Base-by-base conservation (phyloP, 768 basidiomycete species). In the Leccinellum albellum region DNA sequence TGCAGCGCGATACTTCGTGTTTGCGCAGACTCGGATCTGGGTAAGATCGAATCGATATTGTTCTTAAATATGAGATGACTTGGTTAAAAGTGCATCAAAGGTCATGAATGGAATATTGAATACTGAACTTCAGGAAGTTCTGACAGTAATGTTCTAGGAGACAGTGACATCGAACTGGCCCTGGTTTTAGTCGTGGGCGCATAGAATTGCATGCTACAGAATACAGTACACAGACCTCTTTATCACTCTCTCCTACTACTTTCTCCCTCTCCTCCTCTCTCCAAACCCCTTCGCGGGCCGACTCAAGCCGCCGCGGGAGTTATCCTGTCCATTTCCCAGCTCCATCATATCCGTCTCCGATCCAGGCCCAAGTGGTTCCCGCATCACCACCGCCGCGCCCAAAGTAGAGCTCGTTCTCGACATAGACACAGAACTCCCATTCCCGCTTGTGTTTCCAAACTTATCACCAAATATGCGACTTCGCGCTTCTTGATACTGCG, bases 401-500 rank as follows among this genome's bases (percentile, higher is more conserved):
- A 54, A 35, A 33, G 29, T 32, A 17, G 52, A 40, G 21, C 49
- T 31, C 42, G 56, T 12, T 26, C 48, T 56, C 3, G 49, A 55
- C 12, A 37, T 24, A 29, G 48, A 35, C n/a, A 33, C 46, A 29
- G 46, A 37, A 10, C 56, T 31, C n/a, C 7, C 26, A 44, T 56
- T 44, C 31, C n/a, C 40, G 7, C 21, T 24, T 8, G 10, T 3
- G 32, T 32, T n/a, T 21, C 52, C 32, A 23, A 6, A 7, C 47
- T 52, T 64, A 17, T 61, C 62, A 4, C 84, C 83, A 58, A 91
- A 91, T 52, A 91, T 91, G 21, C 89, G 79, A 53, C 86, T 82
- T 28, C 89, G 75, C 2, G 89, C 88, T 20, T 83, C 87, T 55
- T 85, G 81, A 68, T 91, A 91, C 53, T 84, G 79, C 17, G 82